A percentile compares a stretch with the other conserved stretches of the same genome.
phyloP scores from a whole-genome alignment of 352 stramenopile genomes.

The Globisporangium paroecandrum region DNA sequence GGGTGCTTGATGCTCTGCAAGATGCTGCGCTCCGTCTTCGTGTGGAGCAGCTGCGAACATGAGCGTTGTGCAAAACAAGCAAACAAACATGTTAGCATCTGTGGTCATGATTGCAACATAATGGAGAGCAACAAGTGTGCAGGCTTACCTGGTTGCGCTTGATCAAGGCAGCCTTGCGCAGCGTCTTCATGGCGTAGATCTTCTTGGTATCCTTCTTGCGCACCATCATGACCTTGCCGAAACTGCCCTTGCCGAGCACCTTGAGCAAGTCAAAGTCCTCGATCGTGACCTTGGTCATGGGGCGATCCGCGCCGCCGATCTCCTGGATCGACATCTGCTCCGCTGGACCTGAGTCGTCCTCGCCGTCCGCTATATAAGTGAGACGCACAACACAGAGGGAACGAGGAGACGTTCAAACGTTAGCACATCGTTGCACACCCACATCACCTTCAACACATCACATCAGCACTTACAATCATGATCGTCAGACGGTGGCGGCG shows the following conservation, averaged over 20 bases:
- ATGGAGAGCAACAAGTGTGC: not conserved
- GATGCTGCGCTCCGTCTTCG: conserved; percentile 92
- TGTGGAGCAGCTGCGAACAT: conserved; percentile 74
- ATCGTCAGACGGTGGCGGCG: conserved; percentile 24
- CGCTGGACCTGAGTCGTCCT: conserved; percentile 76
- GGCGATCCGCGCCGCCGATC: conserved; percentile 55
- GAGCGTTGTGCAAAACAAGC: not conserved
- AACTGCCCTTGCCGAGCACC: conserved; percentile 93
- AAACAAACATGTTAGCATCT: not conserved
- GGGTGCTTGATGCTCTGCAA: conserved; percentile 92
- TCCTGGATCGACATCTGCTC: conserved; percentile 85
- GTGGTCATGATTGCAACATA: not conserved
- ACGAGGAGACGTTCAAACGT: not conserved
- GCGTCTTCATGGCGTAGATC: conserved; percentile 95
- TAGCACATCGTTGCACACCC: not conserved
- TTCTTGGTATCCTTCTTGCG: conserved; percentile 92
- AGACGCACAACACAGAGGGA: conserved; percentile 15
- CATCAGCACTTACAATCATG: conserved; percentile 55
- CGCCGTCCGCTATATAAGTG: conserved; percentile 51
- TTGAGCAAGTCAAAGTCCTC: conserved; percentile 93
- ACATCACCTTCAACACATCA: not conserved
- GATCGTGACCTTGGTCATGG: conserved; percentile 83
- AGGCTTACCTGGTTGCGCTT: conserved; percentile 86
- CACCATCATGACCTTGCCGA: conserved; percentile 96
- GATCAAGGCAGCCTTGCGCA: conserved; percentile 91